phyloP scores from a whole-genome alignment of 768 basidiomycete genomes.

The Tricholoma sp. region DNA sequence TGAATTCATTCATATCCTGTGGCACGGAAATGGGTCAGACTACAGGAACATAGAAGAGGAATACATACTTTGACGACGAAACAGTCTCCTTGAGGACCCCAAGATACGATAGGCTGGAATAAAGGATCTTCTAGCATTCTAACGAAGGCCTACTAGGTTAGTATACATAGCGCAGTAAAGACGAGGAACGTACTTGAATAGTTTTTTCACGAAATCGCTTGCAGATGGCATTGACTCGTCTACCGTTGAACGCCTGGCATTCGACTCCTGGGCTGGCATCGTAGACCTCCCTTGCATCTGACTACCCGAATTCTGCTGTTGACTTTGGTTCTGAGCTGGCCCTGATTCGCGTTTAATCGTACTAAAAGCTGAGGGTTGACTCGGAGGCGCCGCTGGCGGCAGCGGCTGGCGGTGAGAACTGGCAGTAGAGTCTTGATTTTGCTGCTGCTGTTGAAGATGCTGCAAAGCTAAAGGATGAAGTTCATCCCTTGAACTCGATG shows the following conservation, averaged over 20 bases:
- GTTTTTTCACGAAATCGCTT: conserved; percentile 90
- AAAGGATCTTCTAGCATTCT: conserved; percentile 87
- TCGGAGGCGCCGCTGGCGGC: neutral
- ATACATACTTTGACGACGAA: conserved; percentile 76
- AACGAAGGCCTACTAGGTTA: neutral
- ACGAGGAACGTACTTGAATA: conserved; percentile 68
- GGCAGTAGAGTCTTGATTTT: neutral
- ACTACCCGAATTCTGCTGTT: too few species aligned
- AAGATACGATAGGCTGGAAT: conserved; percentile 71
- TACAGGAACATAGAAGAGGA: neutral
- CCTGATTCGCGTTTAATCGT: too few species aligned
- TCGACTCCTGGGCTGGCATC: neutral
- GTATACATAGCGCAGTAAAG: neutral
- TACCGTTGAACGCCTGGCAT: neutral
- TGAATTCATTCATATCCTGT: conserved; percentile 92
- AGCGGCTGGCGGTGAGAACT: neutral
- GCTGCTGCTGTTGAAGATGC: neutral
- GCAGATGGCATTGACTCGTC: conserved; percentile 86
- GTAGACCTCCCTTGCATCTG: neutral
- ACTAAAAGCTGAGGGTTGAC: neutral
- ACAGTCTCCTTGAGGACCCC: conserved; percentile 81
- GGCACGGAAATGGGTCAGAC: neutral
- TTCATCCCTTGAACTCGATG: neutral
- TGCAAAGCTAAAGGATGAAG: neutral
- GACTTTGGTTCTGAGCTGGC: too few species aligned